These are phyloP conservation scores for Gamarada debralockiae DNA, from an alignment of 495 filamentous ascomycete genomes.

Conservation along the genomic window DNA sequence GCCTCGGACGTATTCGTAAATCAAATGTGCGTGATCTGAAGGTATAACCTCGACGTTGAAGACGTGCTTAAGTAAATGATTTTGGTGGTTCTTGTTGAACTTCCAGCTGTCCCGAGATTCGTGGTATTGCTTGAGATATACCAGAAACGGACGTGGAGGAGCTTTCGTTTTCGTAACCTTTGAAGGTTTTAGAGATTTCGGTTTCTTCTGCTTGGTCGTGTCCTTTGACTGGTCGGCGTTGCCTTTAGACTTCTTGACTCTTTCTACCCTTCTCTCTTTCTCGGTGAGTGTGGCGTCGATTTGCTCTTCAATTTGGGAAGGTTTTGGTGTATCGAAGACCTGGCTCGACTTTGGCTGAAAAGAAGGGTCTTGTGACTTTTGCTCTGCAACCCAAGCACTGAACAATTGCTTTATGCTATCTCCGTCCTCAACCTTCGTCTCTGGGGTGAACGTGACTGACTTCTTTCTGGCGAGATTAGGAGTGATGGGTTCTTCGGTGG, in stretches of 20 bases:
- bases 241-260: constrained; percentile 18
- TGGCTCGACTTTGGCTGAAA: constrained; percentile 15
- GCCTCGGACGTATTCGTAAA: constrained; percentile 68
- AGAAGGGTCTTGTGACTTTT: constrained; percentile 27
- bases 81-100: constrained; percentile 89
- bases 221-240: not conserved
- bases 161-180: constrained; percentile 26
- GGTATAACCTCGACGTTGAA: constrained; percentile 67
- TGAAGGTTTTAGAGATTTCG: constrained; percentile 30
- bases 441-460: constrained; percentile 73
- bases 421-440: constrained; percentile 59
- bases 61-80: constrained; percentile 73
- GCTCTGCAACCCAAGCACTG: constrained; percentile 38
- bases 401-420: constrained; percentile 42
- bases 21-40: constrained; percentile 53
- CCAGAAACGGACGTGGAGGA: constrained; percentile 56
- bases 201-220: constrained; percentile 1
- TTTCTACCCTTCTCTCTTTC: constrained; percentile 19
- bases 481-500: constrained; percentile 14
- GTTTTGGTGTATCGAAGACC: constrained; percentile 16
- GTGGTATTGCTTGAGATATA: constrained; percentile 69
- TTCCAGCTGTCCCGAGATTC: constrained; percentile 70
- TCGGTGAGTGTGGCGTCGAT: constrained; percentile 16
- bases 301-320: constrained; percentile 17
- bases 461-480: constrained; percentile 44